A percentile compares a stretch with the other conserved stretches of the same genome.
Evolutionary conservation across 768 basidiomycete species (phyloP).

Genomic region (Holtermanniella nyarrowii): DNA sequence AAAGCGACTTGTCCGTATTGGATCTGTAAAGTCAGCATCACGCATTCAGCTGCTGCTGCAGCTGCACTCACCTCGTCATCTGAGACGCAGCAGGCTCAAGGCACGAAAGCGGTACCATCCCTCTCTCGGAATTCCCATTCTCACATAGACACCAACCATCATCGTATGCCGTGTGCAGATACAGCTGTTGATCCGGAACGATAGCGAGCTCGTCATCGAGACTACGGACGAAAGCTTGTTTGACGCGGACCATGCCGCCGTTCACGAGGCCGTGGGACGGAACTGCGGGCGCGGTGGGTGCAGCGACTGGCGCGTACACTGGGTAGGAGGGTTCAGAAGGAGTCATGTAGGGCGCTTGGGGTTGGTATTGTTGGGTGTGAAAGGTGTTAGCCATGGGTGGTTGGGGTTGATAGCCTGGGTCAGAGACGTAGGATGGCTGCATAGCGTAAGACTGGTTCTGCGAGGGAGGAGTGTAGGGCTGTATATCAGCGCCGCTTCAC

Average conservation of each 20-base stretch:
- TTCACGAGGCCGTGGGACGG: slow-evolving; percentile 16
- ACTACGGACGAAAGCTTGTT: slow-evolving; percentile 34
- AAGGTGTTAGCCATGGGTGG: neutral
- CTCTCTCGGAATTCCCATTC: slow-evolving; percentile 25
- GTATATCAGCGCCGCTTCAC: neutral
- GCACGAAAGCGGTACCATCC: slow-evolving; percentile 37
- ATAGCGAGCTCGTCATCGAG: slow-evolving; percentile 39
- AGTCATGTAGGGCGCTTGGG: neutral
- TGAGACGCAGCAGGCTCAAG: slow-evolving; percentile 24
- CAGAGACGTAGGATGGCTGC: neutral
- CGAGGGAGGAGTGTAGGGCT: neutral
- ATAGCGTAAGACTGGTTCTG: no score
- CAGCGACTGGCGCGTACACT: neutral
- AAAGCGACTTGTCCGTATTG: slow-evolving; percentile 13
- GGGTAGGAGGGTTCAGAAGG: neutral
- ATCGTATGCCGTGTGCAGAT: slow-evolving; percentile 37
- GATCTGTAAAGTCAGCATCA: slow-evolving; percentile 10
- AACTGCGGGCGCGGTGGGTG: slow-evolving; percentile 2
- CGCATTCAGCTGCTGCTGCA: neutral
- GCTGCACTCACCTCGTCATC: slow-evolving; percentile 23
- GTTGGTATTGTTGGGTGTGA: neutral
- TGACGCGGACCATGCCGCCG: slow-evolving; percentile 33
- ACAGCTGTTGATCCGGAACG: slow-evolving; percentile 33
- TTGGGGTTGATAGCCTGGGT: neutral
- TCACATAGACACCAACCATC: slow-evolving; percentile 40